These are phyloP conservation scores for Kandelia obovata DNA, from an alignment of 345 rosid genomes.

Conservation along the genomic window DNA sequence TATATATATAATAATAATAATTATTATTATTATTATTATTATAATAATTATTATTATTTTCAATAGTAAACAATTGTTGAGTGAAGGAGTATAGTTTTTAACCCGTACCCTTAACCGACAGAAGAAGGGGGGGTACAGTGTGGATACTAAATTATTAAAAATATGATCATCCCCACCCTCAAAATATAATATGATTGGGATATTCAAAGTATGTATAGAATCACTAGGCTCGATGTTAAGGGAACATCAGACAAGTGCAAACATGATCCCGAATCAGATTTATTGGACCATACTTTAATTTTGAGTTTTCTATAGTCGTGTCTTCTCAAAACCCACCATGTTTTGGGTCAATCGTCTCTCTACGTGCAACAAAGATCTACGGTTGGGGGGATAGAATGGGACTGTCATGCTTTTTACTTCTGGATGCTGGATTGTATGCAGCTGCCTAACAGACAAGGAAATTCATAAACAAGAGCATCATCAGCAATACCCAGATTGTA, in stretches of 20 bases:
- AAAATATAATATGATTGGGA: constrained; percentile 14
- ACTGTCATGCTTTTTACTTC: neutral
- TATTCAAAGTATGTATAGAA: constrained; percentile 21
- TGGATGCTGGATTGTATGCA: no score
- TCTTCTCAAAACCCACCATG: constrained; percentile 33
- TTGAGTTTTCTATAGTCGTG: neutral
- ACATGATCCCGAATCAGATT: constrained; percentile 23
- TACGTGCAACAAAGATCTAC: constrained; percentile 22
- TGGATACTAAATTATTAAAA: neutral
- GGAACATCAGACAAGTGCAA: constrained; percentile 33
- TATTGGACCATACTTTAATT: constrained; percentile 20
- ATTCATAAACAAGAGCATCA: no score
- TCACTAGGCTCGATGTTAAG: constrained; percentile 23
- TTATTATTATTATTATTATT: no score
- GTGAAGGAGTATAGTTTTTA: no score
- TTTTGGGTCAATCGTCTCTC: constrained; percentile 28
- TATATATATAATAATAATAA: no score
- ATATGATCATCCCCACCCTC: constrained; percentile 2
- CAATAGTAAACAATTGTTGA: no score
- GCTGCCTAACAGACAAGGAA: no score
- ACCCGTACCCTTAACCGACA: no score
- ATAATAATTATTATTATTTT: no score
- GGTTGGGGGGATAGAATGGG: constrained; percentile 19
- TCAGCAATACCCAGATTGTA: no score
- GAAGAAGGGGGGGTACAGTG: no score